Percentiles rank a stretch among this genome's conserved stretches.
Conservation (phyloP, 768 basidiomycete genomes). For the Tulasnella sp. region DNA sequence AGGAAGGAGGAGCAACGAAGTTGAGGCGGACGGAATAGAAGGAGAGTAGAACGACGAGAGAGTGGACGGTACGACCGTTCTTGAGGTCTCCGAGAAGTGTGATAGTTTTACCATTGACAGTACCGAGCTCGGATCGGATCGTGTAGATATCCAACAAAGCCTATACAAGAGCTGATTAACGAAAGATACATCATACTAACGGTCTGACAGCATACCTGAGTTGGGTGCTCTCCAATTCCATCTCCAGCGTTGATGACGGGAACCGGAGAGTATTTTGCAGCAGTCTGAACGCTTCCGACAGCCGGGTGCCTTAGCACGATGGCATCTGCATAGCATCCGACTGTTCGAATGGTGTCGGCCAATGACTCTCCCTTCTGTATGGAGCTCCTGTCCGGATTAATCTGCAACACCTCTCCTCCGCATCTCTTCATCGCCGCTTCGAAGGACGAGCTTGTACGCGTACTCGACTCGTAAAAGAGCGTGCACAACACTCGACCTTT, state of each 20-base stretch:
- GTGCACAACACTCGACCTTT: constrained; percentile 86
- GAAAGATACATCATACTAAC: constrained; percentile 4
- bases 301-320: constrained; percentile 92
- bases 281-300: constrained; percentile 84
- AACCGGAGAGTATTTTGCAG: constrained; percentile 93
- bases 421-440: constrained; percentile 98
- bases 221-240: constrained; percentile 94
- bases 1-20: constrained; percentile 79
- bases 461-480: constrained; percentile 94
- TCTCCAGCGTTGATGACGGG: constrained; percentile 97
- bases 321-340: constrained; percentile 91
- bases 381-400: constrained; percentile 71
- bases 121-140: constrained; percentile 94
- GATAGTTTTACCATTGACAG: constrained; percentile 91
- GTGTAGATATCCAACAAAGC: constrained; percentile 84
- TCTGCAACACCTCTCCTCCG: constrained; percentile 87
- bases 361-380: constrained; percentile 90
- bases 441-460: constrained; percentile 89
- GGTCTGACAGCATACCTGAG: constrained; percentile 45
- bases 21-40: constrained; percentile 90
- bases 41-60: constrained; percentile 81
- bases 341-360: constrained; percentile 84
- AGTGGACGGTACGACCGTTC: constrained; percentile 96
- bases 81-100: constrained; percentile 91
- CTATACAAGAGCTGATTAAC: constrained; percentile 27